Evolutionary conservation across 2,329 filamentous ascomycete genomes (phyloP).

Genomic region (Xylariaceae sp.): DNA sequence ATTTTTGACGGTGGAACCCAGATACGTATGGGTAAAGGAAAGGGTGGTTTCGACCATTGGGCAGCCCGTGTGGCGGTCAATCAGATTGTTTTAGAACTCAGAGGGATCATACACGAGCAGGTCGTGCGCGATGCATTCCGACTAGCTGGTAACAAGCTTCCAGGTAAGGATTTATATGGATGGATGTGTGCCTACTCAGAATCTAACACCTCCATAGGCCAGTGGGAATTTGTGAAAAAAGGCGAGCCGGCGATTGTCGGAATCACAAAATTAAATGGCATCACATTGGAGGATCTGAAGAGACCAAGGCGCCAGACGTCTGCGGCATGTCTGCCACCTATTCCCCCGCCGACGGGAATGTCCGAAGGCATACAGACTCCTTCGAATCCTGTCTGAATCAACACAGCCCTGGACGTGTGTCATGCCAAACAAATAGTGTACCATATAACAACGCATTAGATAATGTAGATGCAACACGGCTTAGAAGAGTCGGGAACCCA

Average conservation of each 20-base stretch:
- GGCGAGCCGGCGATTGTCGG: constrained; percentile 87
- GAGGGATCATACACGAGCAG: constrained; percentile 90
- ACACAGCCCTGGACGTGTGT: not conserved
- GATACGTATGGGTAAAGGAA: constrained; percentile 98
- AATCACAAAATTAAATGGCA: constrained; percentile 80
- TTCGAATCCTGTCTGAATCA: constrained; percentile 24
- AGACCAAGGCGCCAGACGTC: constrained; percentile 67
- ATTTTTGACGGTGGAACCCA: constrained; percentile 31
- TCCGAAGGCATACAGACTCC: constrained; percentile 22
- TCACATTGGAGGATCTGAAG: constrained; percentile 80
- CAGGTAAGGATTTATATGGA: constrained; percentile 55
- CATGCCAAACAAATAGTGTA: constrained; percentile 12
- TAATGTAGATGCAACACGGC: constrained; percentile 9
- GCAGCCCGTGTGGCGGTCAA: constrained; percentile 84
- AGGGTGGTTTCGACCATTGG: constrained; percentile 97
- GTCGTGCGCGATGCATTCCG: constrained; percentile 90
- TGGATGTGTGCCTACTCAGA: not conserved
- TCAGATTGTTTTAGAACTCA: constrained; percentile 88
- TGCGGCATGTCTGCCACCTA: constrained; percentile 34
- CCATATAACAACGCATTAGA: constrained; percentile 7
- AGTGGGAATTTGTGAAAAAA: constrained; percentile 92
- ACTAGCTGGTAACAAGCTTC: constrained; percentile 89
- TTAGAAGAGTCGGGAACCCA: not conserved
- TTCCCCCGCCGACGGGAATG: constrained; percentile 16
- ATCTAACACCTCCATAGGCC: constrained; percentile 45